Evolutionary conservation across 495 filamentous ascomycete species (phyloP).

Genomic region (Penicillium paradoxum): DNA sequence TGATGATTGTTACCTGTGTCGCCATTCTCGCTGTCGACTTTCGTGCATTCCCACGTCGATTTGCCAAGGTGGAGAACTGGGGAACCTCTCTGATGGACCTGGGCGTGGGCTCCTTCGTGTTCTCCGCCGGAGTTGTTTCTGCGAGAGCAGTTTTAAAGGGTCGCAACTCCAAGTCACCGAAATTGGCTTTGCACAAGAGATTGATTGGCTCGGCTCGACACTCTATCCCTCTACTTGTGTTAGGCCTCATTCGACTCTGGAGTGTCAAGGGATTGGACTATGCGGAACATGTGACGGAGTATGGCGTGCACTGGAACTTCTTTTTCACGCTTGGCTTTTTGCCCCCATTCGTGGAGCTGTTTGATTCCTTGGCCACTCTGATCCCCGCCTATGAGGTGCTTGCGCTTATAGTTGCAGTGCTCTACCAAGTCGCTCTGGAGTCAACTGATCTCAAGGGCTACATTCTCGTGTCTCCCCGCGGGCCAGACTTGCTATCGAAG

Average conservation of each 20-base stretch:
- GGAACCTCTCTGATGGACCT: conserved; percentile 98
- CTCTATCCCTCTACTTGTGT: conserved; percentile 72
- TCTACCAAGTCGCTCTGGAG: conserved; percentile 73
- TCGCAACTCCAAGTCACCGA: conserved; percentile 37
- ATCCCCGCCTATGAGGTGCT: conserved; percentile 71
- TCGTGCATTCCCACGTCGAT: conserved; percentile 81
- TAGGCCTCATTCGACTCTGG: conserved; percentile 76
- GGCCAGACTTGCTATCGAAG: conserved; percentile 68
- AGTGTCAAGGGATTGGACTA: conserved; percentile 95
- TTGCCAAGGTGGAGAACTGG: conserved; percentile 98
- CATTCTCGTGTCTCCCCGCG: conserved; percentile 77
- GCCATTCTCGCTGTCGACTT: conserved; percentile 99
- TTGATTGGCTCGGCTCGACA: conserved; percentile 64
- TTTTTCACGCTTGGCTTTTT: conserved; percentile 94
- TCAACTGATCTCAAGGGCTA: conserved; percentile 72
- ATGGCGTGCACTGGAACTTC: conserved; percentile 99
- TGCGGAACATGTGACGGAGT: conserved; percentile 95
- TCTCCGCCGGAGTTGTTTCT: conserved; percentile 87
- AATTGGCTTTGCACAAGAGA: conserved; percentile 44
- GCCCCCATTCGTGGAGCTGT: conserved; percentile 84
- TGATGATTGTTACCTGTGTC: conserved; percentile 90
- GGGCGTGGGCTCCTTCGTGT: conserved; percentile 96
- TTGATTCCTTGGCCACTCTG: conserved; percentile 54
- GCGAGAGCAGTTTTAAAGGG: conserved; percentile 80
- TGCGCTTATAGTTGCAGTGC: conserved; percentile 55